Evolutionary conservation across 2,329 filamentous ascomycete species (phyloP).

Genomic region (Fonsecaea pedrosoi): DNA sequence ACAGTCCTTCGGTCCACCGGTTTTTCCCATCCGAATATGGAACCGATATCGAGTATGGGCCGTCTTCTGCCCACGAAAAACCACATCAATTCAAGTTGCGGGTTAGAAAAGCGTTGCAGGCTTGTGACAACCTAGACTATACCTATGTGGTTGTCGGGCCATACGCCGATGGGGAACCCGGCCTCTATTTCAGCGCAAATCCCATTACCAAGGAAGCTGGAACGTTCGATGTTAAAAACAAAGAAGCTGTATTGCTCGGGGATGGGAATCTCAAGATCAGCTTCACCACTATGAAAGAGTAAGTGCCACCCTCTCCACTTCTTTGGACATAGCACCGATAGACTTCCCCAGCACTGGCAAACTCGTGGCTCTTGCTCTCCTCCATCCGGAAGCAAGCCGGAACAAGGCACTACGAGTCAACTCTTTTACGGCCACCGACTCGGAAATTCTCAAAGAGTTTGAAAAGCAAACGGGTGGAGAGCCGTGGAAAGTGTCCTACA

Average conservation of each 20-base stretch:
- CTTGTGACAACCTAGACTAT: slow-evolving; percentile 58
- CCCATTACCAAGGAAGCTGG: slow-evolving; percentile 52
- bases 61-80: slow-evolving; percentile 64
- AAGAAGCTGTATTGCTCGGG: slow-evolving; percentile 66
- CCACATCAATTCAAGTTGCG: slow-evolving; percentile 74
- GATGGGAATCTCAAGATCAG: slow-evolving; percentile 67
- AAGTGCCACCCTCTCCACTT: slow-evolving; percentile 42
- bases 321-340: neutral
- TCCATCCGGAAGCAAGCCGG: slow-evolving; percentile 60
- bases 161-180: slow-evolving; percentile 61
- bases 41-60: slow-evolving; percentile 67
- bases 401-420: slow-evolving; percentile 70
- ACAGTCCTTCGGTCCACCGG: slow-evolving; percentile 60
- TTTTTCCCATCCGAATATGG: slow-evolving; percentile 74
- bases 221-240: slow-evolving; percentile 63
- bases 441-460: slow-evolving; percentile 68
- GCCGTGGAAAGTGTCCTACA: slow-evolving; percentile 61
- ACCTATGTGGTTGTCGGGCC: slow-evolving; percentile 75
- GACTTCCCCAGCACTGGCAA: slow-evolving; percentile 60
- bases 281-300: slow-evolving; percentile 75
- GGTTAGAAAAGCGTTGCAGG: slow-evolving; percentile 65
- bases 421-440: slow-evolving; percentile 70
- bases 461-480: slow-evolving; percentile 66
- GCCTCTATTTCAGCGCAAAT: slow-evolving; percentile 61
- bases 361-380: slow-evolving; percentile 67